These are phyloP conservation scores for Candida alai DNA, from an alignment of 805 yeast species.

Conservation along the genomic window DNA sequence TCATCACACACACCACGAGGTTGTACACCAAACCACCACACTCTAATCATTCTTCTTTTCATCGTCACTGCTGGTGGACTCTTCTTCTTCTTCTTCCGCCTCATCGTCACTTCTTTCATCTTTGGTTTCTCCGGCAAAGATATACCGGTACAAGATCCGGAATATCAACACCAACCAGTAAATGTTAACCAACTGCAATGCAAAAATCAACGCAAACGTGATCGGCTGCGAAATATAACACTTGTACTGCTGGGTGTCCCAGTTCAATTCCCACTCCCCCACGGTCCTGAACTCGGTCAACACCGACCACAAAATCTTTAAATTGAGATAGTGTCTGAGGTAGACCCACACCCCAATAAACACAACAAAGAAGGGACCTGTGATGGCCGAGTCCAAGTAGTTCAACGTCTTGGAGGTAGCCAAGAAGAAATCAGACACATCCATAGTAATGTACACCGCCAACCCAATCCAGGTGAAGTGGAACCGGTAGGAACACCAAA, in stretches of 20 bases:
- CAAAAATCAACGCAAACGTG: constrained; percentile 71
- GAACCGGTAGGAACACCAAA: constrained; percentile 84
- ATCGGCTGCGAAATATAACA: constrained; percentile 94
- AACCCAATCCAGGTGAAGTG: constrained; percentile 97
- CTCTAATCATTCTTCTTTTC: constrained; percentile 13
- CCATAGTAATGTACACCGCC: constrained; percentile 91
- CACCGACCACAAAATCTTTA: constrained; percentile 78
- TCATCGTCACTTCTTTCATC: constrained; percentile 92
- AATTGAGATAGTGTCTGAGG: constrained; percentile 80
- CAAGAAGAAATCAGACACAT: constrained; percentile 85
- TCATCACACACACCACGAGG: too few species aligned
- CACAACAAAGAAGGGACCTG: constrained; percentile 61
- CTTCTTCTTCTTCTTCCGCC: constrained; percentile 38
- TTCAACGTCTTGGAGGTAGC: constrained; percentile 82
- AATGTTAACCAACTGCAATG: constrained; percentile 78
- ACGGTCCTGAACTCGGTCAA: constrained; percentile 82
- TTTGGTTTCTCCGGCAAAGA: constrained; percentile 50
- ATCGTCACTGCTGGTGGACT: constrained; percentile 17
- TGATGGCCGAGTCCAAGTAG: constrained; percentile 66
- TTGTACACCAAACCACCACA: too few species aligned
- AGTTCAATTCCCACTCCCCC: constrained; percentile 77
- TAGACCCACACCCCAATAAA: constrained; percentile 81
- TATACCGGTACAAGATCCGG: constrained; percentile 68
- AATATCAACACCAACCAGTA: constrained; percentile 86
- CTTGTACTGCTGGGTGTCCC: constrained; percentile 90